Conservation (phyloP, 2,329 filamentous ascomycete species). For the Cladosporium sp. region DNA sequence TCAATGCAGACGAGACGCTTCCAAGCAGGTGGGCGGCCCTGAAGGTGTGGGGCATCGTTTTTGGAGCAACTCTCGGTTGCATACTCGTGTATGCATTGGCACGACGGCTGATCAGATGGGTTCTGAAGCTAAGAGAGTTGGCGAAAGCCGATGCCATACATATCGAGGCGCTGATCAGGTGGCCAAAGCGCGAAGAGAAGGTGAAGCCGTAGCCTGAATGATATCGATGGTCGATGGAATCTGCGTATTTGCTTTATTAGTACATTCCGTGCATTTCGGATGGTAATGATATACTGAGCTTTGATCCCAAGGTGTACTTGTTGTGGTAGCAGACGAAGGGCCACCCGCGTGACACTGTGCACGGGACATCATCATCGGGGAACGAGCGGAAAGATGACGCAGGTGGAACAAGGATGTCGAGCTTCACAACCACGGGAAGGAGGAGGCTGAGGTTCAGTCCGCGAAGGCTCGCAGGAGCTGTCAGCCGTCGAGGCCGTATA, state of each 20-base stretch:
- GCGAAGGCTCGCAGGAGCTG: neutral
- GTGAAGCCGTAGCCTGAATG: no score
- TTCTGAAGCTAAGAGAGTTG: neutral
- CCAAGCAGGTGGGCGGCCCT: neutral
- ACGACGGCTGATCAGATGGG: neutral
- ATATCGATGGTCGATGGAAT: no score
- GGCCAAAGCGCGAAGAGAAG: neutral
- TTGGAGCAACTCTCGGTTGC: neutral
- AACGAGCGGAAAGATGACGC: neutral
- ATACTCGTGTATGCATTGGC: neutral
- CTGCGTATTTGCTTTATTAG: no score
- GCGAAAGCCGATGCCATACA: neutral
- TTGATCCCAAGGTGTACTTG: no score
- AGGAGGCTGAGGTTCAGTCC: neutral
- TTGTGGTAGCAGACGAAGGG: no score
- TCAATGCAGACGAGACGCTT: constrained; percentile 2
- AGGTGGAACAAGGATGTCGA: neutral
- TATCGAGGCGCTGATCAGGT: neutral
- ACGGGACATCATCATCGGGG: no score
- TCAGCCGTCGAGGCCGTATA: neutral
- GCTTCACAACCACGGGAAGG: neutral
- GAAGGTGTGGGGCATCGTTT: neutral
- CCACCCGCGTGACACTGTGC: no score
- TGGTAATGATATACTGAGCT: no score
- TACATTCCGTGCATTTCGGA: no score